Evolutionary conservation across 805 yeast genomes (phyloP), one percentile per base, ranked within the genome.

Genomic region (Sugiyamaella valdiviana): DNA sequence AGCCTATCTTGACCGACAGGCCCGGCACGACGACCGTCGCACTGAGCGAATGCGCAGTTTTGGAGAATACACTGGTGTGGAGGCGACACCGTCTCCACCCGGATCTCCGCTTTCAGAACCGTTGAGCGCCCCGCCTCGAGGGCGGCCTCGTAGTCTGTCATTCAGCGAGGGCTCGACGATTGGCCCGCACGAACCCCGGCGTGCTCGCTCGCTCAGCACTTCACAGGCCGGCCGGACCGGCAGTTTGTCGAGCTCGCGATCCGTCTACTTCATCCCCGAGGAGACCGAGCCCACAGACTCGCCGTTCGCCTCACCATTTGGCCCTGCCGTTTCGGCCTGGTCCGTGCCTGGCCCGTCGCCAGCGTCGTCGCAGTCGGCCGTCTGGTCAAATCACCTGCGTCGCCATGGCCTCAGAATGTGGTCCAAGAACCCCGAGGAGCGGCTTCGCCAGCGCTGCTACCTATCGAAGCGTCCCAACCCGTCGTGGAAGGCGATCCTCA

Each of bases 381-480:
- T 9, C 39, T 36, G 16, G 12, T 15, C 32, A 6, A 12, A 12
- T 26, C 32, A 5, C 10, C 9, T n/a, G 3, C 32, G 32, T n/a
- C 9, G 32, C 9, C 32, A 26, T n/a, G 14, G 32, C 10, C 10
- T 26, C 9, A 12, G 32, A 10, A 12, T 26, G 32, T 26, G 32
- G 32, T 36, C 50, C 37, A 45, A 45, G 29, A 53, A 52, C 36
- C 55, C 55, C 4, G 51, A 42, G 20, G 56, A 50, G 32, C 26
- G 53, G 20, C 44, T 51, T 5, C 39, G 45, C 16, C 54, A 53
- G 44, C 42, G 57, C 19, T 53, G 56, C 42, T 47, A 47, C 35
- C 51, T 51, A 35, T 36, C 50, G 23, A 57, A 57, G 35, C 47
- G 53, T 23, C 60, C 60, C 3, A 35, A 42, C 7, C 62, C 61